A percentile compares a stretch with the other conserved stretches of the same genome.
Evolutionary conservation across 352 stramenopile species (phyloP).

Genomic region (Poterioochromonas sp.): DNA sequence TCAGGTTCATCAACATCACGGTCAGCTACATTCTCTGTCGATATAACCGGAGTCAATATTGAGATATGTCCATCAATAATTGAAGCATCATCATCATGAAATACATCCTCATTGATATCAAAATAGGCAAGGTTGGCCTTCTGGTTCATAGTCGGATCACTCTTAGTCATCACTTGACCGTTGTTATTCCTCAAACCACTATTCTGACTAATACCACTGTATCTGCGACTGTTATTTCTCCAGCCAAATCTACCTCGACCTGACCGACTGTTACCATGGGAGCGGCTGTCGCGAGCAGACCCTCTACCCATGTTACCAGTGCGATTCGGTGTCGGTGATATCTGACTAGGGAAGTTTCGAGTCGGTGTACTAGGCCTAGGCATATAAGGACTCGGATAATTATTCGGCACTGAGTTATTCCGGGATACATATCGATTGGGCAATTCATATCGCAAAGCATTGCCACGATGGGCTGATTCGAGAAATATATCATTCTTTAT

Average conservation of each 20-base stretch:
- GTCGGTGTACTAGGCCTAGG: conserved; percentile 23
- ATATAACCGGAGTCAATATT: conserved; percentile 35
- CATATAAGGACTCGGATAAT: conserved; percentile 27
- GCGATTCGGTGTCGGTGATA: conserved; percentile 20
- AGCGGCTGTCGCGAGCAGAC: conserved; percentile 24
- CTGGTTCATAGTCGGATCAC: conserved; percentile 30
- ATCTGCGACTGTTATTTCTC: conserved; percentile 28
- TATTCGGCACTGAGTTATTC: conserved; percentile 24
- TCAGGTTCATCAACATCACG: conserved; percentile 29
- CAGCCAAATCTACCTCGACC: conserved; percentile 18
- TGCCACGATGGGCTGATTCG: conserved; percentile 20
- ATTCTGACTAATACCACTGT: conserved; percentile 29
- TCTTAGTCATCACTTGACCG: conserved; percentile 28
- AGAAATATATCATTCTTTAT: conserved; percentile 25
- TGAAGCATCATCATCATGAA: conserved; percentile 33
- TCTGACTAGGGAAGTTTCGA: conserved; percentile 24
- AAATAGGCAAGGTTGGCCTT: conserved; percentile 33
- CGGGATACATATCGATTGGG: conserved; percentile 23
- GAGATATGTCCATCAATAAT: conserved; percentile 35
- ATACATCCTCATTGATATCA: conserved; percentile 34
- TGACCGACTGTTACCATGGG: conserved; percentile 10
- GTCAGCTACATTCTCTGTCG: conserved; percentile 33
- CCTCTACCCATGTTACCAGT: conserved; percentile 22
- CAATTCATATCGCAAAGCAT: conserved; percentile 24
- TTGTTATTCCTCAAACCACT: conserved; percentile 32